Conservation (phyloP, 1,139 yeast species). For the Suhomyces chickasaworum region DNA sequence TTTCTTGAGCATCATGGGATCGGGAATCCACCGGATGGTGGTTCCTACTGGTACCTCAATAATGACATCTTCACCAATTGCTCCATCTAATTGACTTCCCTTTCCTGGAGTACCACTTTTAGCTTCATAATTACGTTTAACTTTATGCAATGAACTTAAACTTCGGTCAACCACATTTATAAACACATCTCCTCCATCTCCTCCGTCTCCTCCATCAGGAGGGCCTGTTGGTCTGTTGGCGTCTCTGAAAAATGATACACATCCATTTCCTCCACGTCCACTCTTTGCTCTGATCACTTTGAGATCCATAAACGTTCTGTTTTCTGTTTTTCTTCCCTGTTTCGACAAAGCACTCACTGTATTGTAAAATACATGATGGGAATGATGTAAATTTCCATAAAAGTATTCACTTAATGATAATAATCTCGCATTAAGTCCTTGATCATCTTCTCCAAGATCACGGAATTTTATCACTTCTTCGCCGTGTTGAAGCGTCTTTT, state of each 20-base stretch:
- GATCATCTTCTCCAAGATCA: conserved; percentile 25
- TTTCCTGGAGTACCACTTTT: conserved; percentile 72
- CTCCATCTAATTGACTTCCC: conserved; percentile 80
- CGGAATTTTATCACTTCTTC: conserved; percentile 20
- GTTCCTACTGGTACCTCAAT: conserved; percentile 94
- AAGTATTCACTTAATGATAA: conserved; percentile 43
- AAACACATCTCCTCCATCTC: conserved; percentile 85
- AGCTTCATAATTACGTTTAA: conserved; percentile 70
- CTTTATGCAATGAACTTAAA: conserved; percentile 66
- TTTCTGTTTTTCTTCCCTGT: conserved; percentile 41
- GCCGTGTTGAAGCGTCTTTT: not conserved
- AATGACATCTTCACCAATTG: conserved; percentile 73
- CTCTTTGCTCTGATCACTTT: conserved; percentile 66
- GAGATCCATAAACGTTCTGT: conserved; percentile 57
- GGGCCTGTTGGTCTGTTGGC: conserved; percentile 87
- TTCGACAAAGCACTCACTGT: conserved; percentile 28
- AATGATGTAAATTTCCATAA: conserved; percentile 45
- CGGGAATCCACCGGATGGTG: conserved; percentile 80
- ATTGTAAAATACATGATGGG: conserved; percentile 40
- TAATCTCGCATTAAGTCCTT: conserved; percentile 25
- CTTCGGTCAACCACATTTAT: conserved; percentile 72
- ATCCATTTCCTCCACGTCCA: conserved; percentile 90
- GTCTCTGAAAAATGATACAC: conserved; percentile 81
- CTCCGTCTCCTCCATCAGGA: conserved; percentile 99
- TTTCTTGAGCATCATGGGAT: conserved; percentile 52